Base-by-base conservation (phyloP, 202 grass and related monocot genomes). In the Schoenoplectus triqueter region DNA sequence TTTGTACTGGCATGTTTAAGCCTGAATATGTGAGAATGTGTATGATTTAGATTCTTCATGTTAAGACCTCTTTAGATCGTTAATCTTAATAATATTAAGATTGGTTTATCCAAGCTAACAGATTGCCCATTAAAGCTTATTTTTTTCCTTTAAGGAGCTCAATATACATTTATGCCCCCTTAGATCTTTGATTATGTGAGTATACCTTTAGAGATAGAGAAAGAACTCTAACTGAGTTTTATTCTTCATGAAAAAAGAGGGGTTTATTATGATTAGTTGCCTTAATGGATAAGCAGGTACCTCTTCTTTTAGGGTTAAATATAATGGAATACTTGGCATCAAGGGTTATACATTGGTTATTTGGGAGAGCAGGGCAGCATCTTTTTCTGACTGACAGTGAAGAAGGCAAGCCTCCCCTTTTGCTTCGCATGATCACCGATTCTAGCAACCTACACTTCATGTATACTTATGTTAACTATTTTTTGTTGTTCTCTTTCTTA, bases 381-480 rank as follows among this genome's bases (percentile, higher is more conserved):
- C 95, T 97, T 78, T 97, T 94, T 81, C 86, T 97, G 82, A 94
- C 90, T 11, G 95, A 97, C 1, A 13, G 78, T 80, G 92, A 93
- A 21, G 91, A 93, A 81, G 89, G 91, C 85, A 87, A 93, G 44
- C 82, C 85, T 59, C 89, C 95, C 39, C 62, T 97, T 18, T 90
- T 97, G 85, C 89, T 90, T 64, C 84, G 86, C n/a, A 97, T 95
- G 95, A 92, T 92, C 79, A 91, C 89, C 71, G 91, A 97, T 89
- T 90, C 86, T 56, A 51, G 50, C 0, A 72, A 95, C 83, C 89
- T 95, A 70, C 86, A 75, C 46, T 97, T 97, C 82, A 95, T 97
- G 95, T 97, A 92, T 66, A 85, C 39, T 85, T 88, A 82, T 91
- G 21, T 64, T 78, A 76, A 63, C n/a, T 22, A 86, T 19, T 7